phyloP scores from a whole-genome alignment of 2,329 filamentous ascomycete species.

The Neoascochyta sp. region DNA sequence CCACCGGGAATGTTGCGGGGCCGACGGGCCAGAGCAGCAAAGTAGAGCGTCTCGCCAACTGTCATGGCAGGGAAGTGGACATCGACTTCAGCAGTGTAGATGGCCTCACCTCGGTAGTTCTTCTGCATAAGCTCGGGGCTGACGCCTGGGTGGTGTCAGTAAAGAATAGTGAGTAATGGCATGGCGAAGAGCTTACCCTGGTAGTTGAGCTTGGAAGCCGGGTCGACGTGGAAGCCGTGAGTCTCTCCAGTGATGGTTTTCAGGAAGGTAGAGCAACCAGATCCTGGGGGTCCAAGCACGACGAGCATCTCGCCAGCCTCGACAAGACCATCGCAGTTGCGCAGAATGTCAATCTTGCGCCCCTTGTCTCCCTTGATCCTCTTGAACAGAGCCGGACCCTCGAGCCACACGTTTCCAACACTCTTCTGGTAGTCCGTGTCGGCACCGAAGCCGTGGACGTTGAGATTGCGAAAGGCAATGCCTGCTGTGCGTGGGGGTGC shows the following conservation, averaged over 20 bases:
- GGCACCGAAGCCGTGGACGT: slow-evolving; percentile 48
- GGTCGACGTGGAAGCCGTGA: slow-evolving; percentile 71
- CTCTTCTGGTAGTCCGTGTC: slow-evolving; percentile 52
- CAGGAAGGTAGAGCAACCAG: slow-evolving; percentile 76
- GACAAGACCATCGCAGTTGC: slow-evolving; percentile 64
- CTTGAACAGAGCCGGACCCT: slow-evolving; percentile 39
- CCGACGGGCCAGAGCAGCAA: slow-evolving; percentile 68
- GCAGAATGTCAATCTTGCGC: slow-evolving; percentile 60
- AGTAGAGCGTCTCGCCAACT: slow-evolving; percentile 75
- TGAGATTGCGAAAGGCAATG: slow-evolving; percentile 46
- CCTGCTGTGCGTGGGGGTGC: slow-evolving; percentile 45
- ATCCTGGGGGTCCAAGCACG: slow-evolving; percentile 65
- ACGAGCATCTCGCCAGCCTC: slow-evolving; percentile 71
- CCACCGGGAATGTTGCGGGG: slow-evolving; percentile 60
- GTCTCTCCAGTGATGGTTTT: slow-evolving; percentile 83
- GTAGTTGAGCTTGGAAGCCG: slow-evolving; percentile 74
- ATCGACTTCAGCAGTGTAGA: slow-evolving; percentile 82
- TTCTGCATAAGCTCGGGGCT: slow-evolving; percentile 71
- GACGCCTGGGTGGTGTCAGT: slow-evolving; percentile 48
- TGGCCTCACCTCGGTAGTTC: slow-evolving; percentile 76
- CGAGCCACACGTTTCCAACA: slow-evolving; percentile 47
- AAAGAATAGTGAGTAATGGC: not conserved
- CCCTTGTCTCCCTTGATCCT: slow-evolving; percentile 33
- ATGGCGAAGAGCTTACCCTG: slow-evolving; percentile 51
- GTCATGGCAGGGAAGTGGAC: slow-evolving; percentile 74